Evolutionary conservation across 106 monocot species (phyloP).

Genomic region (Posidonia australis): DNA sequence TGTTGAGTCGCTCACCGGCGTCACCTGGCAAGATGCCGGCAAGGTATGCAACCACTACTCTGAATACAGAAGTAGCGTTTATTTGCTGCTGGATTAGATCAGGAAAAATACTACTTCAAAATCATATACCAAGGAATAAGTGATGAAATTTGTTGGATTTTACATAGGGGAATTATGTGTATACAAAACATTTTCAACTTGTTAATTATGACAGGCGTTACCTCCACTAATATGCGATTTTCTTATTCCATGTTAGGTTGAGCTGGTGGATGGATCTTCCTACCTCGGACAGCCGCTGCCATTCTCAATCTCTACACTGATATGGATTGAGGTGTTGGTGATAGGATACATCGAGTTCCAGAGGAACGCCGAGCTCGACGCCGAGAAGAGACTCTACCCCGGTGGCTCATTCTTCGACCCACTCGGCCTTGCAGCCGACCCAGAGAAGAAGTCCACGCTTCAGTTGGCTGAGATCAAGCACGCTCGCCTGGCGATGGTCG

Average conservation of each 20-base stretch:
- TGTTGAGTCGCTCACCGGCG: slow-evolving; percentile 81
- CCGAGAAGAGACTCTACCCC: slow-evolving; percentile 84
- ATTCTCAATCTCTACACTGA: slow-evolving; percentile 76
- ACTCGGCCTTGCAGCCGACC: slow-evolving; percentile 74
- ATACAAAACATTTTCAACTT: no score
- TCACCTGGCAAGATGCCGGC: slow-evolving; percentile 98
- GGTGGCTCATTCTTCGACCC: slow-evolving; percentile 92
- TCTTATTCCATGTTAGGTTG: no score
- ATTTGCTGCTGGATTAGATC: no score
- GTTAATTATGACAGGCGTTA: no score
- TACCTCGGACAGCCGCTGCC: slow-evolving; percentile 89
- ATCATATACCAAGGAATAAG: no score
- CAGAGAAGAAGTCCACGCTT: slow-evolving; percentile 73
- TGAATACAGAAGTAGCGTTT: no score
- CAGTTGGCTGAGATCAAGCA: slow-evolving; percentile 97
- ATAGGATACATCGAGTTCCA: slow-evolving; percentile 99
- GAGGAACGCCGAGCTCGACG: slow-evolving; percentile 88
- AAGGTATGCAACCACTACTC: slow-evolving; percentile 72
- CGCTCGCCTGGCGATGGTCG: slow-evolving; percentile 96
- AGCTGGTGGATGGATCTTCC: slow-evolving; percentile 73
- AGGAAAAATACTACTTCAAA: no score
- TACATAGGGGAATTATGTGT: no score
- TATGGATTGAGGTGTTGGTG: slow-evolving; percentile 80
- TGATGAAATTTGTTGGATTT: no score
- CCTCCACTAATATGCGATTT: no score